Evolutionary conservation across 176 grass and related monocot species (phyloP), one percentile per base, ranked within the genome.

Genomic region (Aegilops longissima): DNA sequence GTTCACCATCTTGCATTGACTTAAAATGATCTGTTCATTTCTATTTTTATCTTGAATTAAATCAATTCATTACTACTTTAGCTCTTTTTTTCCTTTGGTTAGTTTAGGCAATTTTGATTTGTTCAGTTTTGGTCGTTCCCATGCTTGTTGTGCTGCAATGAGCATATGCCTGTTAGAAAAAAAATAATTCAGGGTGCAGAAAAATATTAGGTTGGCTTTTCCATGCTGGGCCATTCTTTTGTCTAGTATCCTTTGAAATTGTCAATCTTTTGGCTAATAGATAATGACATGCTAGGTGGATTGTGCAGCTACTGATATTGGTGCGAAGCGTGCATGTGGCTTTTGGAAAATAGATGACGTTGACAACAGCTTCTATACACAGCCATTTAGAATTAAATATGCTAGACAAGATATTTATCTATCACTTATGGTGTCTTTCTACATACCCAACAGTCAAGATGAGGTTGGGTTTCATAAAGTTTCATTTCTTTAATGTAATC

Each of bases 401-500:
- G 74, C 93, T 83, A 98, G 96, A 89, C 96, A 98, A 83, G 96
- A 98, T 79, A 79, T 98, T 88, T 95, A 79, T 85, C 90, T 93
- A 17, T 95, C 90, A 79, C 65, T 98, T 78, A 98, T 98, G 93
- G 93, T 94, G 25, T 95, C 96, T 77, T 98, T 98, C 86, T 92
- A 95, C 86, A 91, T 98, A 76, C 63, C 87, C 78, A 92, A 89
- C 70, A 86, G 78, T 2, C 84, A 86, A 91, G 36, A 92, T 80
- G 96, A 98, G 96, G 93, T 98, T 91, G 14, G 78, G 8, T 69
- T 29, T 71, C 88, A 59, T 56, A 52, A 44, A 35, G 61, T 81
- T 89, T 38, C 6, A 82, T 83, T 86, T 81, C 27, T 45, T 29
- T 72, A 31, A 71, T 83, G 23, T 56, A 34, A 86, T 76, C 14